Evolutionary conservation across 768 basidiomycete genomes (phyloP), one percentile per base, ranked within the genome.

Genomic region (Mycena leptocephala): DNA sequence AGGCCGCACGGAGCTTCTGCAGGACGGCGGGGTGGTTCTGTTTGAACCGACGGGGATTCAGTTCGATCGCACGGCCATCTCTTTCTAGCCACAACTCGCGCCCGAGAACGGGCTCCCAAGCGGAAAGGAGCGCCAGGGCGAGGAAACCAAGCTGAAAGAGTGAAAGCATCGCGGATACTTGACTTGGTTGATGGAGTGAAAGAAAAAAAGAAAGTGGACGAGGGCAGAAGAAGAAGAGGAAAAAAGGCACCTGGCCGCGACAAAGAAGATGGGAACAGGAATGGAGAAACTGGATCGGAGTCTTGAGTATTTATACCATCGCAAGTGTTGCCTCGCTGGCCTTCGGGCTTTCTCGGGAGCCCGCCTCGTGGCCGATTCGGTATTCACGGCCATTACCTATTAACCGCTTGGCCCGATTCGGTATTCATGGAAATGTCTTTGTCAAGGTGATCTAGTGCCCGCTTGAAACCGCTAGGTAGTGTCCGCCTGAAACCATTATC

Each of bases 1-100:
- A 92, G 10, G 91, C 90, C 20, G 82, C 68, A 20, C 84, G 72
- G 51, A 92, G 79, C 68, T 90, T 87, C 56, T 85, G 79, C 37
- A 92, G 83, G 43, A 90, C 87, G 13, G 85, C 82, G 32, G 90
- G 89, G 30, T 90, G 85, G 78, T 91, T 87, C 80, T 90, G 88
- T 30, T 88, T 86, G 80, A 91, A 92, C 28, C 91, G 88, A 78
- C 91, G 87, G 48, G 90, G 90, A 79, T 90, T 81, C 46, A 92
- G 82, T 61, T 84, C 83, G 48, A 92, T 84, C n/a, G 88, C 82
- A 18, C 81, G 83, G 75, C 84, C 85, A 76, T 90, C 83, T 58
- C 91, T 84, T 79, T 92, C 91, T 33, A 90, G 80, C 89, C 89
- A 89, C 39, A 78, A 76, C 64, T 87, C 85, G 58, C 90, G 90